Percentiles rank a stretch among this genome's conserved stretches.
These are phyloP conservation scores for Apiospora rasikravindrae DNA, from an alignment of 2,329 filamentous ascomycete genomes.

Conservation along the genomic window DNA sequence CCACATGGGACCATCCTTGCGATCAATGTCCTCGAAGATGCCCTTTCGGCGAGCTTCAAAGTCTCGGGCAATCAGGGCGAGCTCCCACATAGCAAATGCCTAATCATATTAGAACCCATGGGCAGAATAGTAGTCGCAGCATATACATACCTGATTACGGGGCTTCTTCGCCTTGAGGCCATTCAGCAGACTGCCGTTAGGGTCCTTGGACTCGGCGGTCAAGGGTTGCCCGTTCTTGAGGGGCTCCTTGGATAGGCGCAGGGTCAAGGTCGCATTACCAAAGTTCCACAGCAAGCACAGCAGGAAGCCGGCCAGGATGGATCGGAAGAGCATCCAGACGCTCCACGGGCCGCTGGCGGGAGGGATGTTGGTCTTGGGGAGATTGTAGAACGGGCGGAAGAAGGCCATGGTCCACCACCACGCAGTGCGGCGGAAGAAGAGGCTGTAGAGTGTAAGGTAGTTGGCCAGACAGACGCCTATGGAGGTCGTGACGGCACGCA, in stretches of 20 bases:
- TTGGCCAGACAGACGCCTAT: conserved; percentile 45
- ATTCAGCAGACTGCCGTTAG: conserved; percentile 86
- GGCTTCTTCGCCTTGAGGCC: conserved; percentile 85
- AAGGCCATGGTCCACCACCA: conserved; percentile 76
- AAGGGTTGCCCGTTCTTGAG: conserved; percentile 85
- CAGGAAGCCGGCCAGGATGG: conserved; percentile 66
- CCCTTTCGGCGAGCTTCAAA: conserved; percentile 77
- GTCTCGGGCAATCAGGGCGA: conserved; percentile 77
- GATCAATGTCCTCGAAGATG: conserved; percentile 88
- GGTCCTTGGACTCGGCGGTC: conserved; percentile 84
- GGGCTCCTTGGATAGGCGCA: conserved; percentile 81
- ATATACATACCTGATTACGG: conserved; percentile 63
- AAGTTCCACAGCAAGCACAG: conserved; percentile 77
- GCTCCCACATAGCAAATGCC: conserved; percentile 90
- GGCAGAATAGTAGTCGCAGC: not conserved
- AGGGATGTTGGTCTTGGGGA: conserved; percentile 73
- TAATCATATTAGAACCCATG: conserved; percentile 36
- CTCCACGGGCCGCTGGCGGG: conserved; percentile 63
- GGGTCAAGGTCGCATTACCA: conserved; percentile 77
- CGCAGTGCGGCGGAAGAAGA: conserved; percentile 64
- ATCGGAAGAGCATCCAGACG: conserved; percentile 60
- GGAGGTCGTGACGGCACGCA: conserved; percentile 38
- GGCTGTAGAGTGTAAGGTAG: conserved; percentile 62
- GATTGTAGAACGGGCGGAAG: conserved; percentile 74
- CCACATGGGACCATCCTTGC: conserved; percentile 80